A percentile compares a stretch with the other conserved stretches of the same genome.
These are phyloP conservation scores for Cytospora leucostoma DNA, from an alignment of 2,329 filamentous ascomycete genomes.

Conservation along the genomic window DNA sequence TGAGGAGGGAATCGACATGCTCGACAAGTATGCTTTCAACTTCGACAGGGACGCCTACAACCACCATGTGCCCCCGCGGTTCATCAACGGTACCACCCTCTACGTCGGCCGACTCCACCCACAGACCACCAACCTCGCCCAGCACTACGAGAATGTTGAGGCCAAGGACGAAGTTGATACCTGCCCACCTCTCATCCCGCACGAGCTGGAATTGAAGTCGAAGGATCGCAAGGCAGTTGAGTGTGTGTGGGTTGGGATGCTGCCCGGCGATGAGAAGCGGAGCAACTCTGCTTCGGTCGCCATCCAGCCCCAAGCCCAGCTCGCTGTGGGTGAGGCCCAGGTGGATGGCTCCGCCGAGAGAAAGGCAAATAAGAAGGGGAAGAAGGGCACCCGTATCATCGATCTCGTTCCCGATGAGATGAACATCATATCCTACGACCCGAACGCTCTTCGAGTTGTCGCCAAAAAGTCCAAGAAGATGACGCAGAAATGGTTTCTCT, in stretches of 20 bases:
- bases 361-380: not conserved
- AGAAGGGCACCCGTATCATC: not conserved
- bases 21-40: constrained; percentile 21
- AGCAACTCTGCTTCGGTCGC: not conserved
- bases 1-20: not conserved
- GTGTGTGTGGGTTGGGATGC: constrained; percentile 22
- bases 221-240: not conserved
- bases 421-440: constrained; percentile 26
- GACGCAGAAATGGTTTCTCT: constrained; percentile 9
- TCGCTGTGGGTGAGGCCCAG: not conserved
- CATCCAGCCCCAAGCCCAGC: not conserved
- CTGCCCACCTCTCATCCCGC: not conserved
- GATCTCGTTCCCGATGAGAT: constrained; percentile 20
- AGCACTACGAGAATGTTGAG: constrained; percentile 2
- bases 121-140: not conserved
- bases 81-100: not conserved
- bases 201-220: not conserved
- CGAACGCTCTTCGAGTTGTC: constrained; percentile 22
- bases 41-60: constrained; percentile 5
- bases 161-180: not conserved
- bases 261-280: not conserved
- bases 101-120: not conserved
- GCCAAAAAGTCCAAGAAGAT: constrained; percentile 11
- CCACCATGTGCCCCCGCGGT: constrained; percentile 2
- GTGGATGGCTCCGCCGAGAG: not conserved